phyloP scores from a whole-genome alignment of 106 monocot species.

The Cymbidium sinense region DNA sequence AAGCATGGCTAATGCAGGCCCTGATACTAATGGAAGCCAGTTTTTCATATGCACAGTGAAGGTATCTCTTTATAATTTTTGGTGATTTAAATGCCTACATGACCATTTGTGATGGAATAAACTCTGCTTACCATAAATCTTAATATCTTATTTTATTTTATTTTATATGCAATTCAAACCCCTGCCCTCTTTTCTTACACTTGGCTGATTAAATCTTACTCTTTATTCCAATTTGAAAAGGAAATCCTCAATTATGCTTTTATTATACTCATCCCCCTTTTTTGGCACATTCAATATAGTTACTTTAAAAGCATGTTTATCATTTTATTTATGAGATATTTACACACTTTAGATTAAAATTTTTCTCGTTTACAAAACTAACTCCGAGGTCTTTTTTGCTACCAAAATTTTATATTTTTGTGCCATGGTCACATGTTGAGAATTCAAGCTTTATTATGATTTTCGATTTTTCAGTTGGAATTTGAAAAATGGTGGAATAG shows the following conservation, averaged over 20 bases:
- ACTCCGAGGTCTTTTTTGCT: too few species aligned
- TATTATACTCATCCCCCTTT: neutral
- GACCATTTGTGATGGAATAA: neutral
- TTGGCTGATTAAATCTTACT: too few species aligned
- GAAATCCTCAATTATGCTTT: neutral
- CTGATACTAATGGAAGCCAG: slow-evolving; percentile 80
- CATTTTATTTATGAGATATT: too few species aligned
- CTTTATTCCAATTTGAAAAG: neutral
- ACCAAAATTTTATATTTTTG: too few species aligned
- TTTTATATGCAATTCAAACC: neutral
- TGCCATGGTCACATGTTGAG: too few species aligned
- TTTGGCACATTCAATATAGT: neutral
- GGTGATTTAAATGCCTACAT: neutral
- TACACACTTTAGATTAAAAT: too few species aligned
- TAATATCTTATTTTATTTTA: neutral
- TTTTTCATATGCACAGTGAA: slow-evolving; percentile 87
- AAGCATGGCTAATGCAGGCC: slow-evolving; percentile 93
- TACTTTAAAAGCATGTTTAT: too few species aligned
- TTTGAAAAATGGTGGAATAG: too few species aligned
- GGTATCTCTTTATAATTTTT: slow-evolving; percentile 22
- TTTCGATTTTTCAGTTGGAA: too few species aligned
- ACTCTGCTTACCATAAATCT: neutral
- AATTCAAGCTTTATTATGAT: too few species aligned
- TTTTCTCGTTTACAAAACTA: too few species aligned
- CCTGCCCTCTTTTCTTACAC: neutral